phyloP scores from a whole-genome alignment of 2,329 filamentous ascomycete species.

The Exophiala mesophila region DNA sequence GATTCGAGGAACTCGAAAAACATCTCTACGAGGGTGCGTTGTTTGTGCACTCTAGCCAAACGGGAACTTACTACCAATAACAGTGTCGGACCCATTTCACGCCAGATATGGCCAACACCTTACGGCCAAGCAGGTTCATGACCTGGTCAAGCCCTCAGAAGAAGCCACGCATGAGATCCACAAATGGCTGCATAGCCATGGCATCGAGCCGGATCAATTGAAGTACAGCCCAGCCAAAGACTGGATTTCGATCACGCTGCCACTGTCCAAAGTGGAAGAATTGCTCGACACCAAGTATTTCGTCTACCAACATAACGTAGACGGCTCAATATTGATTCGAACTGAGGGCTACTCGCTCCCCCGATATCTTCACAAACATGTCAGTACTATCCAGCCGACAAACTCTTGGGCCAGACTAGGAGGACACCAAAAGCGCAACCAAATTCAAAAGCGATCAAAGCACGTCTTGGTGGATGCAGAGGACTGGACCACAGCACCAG shows the following conservation, averaged over 20 bases:
- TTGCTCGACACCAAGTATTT: conserved; percentile 22
- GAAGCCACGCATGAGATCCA: conserved; percentile 18
- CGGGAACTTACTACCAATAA: background rate
- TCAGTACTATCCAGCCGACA: conserved; percentile 22
- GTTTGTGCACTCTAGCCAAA: background rate
- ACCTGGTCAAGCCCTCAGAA: conserved; percentile 20
- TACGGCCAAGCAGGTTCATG: conserved; percentile 21
- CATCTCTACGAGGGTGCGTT: conserved; percentile 20
- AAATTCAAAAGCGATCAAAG: conserved; percentile 13
- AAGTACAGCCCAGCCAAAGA: conserved; percentile 24
- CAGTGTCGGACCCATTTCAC: conserved; percentile 21
- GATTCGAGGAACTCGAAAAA: conserved; percentile 20
- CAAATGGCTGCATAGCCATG: conserved; percentile 40
- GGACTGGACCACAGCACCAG: conserved; percentile 12
- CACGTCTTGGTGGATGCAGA: conserved; percentile 11
- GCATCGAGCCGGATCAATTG: conserved; percentile 38
- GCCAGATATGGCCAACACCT: conserved; percentile 22
- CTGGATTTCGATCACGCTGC: conserved; percentile 18
- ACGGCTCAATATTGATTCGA: conserved; percentile 18
- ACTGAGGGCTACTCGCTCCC: conserved; percentile 22
- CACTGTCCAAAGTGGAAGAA: conserved; percentile 13
- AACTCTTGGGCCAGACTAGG: conserved; percentile 20
- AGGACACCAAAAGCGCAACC: conserved; percentile 9
- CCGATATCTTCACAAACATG: conserved; percentile 20
- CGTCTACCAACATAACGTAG: conserved; percentile 15